Evolutionary conservation across 139 green algal genomes (phyloP).

Genomic region (Tetradesmus obliquus): DNA sequence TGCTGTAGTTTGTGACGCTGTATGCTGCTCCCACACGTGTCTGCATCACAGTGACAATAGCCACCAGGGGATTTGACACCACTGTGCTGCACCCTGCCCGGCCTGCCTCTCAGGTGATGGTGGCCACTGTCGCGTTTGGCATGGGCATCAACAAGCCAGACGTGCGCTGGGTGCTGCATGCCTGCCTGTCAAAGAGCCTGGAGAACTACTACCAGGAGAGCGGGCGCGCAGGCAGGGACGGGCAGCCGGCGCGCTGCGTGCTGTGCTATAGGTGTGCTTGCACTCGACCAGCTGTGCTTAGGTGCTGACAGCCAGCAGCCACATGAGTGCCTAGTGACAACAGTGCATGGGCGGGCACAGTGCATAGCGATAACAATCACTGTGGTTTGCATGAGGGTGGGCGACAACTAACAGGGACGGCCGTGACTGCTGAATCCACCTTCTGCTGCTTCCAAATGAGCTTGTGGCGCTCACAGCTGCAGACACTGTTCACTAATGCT

Average conservation of each 20-base stretch:
- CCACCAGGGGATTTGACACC: no score
- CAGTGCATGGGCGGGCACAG: no score
- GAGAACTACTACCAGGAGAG: slow-evolving; percentile 87
- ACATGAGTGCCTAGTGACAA: not conserved
- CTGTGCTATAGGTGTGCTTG: slow-evolving; percentile 66
- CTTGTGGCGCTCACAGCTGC: not conserved
- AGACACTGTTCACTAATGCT: not conserved
- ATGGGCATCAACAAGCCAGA: slow-evolving; percentile 90
- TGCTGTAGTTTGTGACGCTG: not conserved
- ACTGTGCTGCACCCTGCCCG: slow-evolving; percentile 1
- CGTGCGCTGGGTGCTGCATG: slow-evolving; percentile 88
- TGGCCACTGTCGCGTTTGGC: slow-evolving; percentile 90
- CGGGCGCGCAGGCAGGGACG: slow-evolving; percentile 71
- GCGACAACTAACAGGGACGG: no score
- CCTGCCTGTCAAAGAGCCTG: slow-evolving; percentile 69
- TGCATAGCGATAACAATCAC: no score
- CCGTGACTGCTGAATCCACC: no score
- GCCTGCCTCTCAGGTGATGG: slow-evolving; percentile 64
- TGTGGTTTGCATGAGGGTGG: no score
- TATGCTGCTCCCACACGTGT: no score
- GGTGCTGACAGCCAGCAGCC: not conserved
- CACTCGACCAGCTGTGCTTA: not conserved
- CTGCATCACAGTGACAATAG: no score
- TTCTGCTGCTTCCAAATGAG: not conserved
- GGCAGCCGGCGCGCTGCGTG: slow-evolving; percentile 70